These are phyloP conservation scores for Ceratocystis eucalypticola DNA, from an alignment of 2,329 filamentous ascomycete genomes.

Conservation along the genomic window DNA sequence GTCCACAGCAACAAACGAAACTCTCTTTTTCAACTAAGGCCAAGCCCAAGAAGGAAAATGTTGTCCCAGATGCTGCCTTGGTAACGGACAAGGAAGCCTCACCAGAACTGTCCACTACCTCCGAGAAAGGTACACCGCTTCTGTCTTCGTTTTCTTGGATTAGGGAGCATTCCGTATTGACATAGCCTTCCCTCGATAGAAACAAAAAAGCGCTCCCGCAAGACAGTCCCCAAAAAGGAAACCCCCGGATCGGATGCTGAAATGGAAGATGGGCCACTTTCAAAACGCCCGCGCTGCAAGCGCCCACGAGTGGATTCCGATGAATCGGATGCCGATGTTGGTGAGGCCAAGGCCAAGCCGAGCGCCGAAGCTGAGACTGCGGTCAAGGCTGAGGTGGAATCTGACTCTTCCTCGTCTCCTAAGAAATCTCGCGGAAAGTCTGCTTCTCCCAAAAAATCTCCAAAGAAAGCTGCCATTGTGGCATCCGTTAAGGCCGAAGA, in stretches of 20 bases:
- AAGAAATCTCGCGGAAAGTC: conserved; percentile 26
- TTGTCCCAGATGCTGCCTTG: not conserved
- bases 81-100: conserved; percentile 22
- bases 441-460: conserved; percentile 23
- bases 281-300: conserved; percentile 10
- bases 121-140: conserved; percentile 18
- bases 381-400: conserved; percentile 22
- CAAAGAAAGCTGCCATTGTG: conserved; percentile 31
- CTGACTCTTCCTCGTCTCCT: conserved; percentile 37
- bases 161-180: not conserved
- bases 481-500: conserved; percentile 30
- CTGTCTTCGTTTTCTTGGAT: not conserved
- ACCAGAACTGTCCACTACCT: conserved; percentile 5
- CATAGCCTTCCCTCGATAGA: conserved; percentile 18
- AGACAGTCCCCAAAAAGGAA: conserved; percentile 25
- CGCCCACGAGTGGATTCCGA: conserved; percentile 15
- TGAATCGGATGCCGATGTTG: conserved; percentile 17
- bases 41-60: conserved; percentile 29
- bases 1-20: conserved; percentile 61
- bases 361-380: no score
- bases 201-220: conserved; percentile 25
- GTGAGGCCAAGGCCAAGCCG: not conserved
- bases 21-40: conserved; percentile 57
- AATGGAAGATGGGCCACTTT: conserved; percentile 17
- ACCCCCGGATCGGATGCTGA: conserved; percentile 22